These are phyloP conservation scores for Elaeis oleifera DNA, from an alignment of 202 grass and related monocot genomes.

Conservation along the genomic window DNA sequence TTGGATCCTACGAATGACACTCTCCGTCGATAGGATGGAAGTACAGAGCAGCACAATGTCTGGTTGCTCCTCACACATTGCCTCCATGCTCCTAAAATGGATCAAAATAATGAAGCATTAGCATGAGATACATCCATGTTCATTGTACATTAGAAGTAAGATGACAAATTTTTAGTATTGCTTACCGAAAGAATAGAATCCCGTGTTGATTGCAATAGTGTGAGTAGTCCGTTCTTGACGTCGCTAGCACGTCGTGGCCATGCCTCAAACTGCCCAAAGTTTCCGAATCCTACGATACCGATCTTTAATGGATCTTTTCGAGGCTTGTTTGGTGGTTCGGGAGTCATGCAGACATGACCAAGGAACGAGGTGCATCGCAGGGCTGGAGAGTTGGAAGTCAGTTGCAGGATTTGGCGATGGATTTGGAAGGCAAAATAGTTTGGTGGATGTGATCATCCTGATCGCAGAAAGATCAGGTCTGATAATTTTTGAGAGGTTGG, in stretches of 20 bases:
- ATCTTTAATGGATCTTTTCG: slow-evolving; percentile 22
- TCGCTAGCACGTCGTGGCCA: slow-evolving; percentile 48
- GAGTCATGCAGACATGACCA: too few species aligned
- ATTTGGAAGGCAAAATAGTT: too few species aligned
- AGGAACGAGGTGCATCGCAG: too few species aligned
- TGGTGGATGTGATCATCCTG: too few species aligned
- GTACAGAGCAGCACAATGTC: slow-evolving; percentile 62
- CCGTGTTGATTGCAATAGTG: slow-evolving; percentile 32
- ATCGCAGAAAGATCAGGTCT: too few species aligned
- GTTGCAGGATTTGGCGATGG: too few species aligned
- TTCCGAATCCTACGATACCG: slow-evolving; percentile 57
- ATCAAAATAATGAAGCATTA: too few species aligned
- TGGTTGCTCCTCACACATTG: slow-evolving; percentile 47
- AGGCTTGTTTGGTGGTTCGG: too few species aligned
- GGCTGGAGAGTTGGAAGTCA: too few species aligned
- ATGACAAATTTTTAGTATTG: neutral
- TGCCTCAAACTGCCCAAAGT: slow-evolving; percentile 62
- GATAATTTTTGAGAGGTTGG: too few species aligned
- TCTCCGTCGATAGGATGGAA: slow-evolving; percentile 60
- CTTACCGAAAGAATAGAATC: slow-evolving; percentile 45
- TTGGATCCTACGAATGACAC: slow-evolving; percentile 36
- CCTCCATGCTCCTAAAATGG: slow-evolving; percentile 29
- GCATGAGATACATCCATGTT: too few species aligned
- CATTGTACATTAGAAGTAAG: neutral
- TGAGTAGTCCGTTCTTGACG: slow-evolving; percentile 56